Evolutionary conservation across 2,329 filamentous ascomycete species (phyloP).

Genomic region (Claviceps lovelessii): DNA sequence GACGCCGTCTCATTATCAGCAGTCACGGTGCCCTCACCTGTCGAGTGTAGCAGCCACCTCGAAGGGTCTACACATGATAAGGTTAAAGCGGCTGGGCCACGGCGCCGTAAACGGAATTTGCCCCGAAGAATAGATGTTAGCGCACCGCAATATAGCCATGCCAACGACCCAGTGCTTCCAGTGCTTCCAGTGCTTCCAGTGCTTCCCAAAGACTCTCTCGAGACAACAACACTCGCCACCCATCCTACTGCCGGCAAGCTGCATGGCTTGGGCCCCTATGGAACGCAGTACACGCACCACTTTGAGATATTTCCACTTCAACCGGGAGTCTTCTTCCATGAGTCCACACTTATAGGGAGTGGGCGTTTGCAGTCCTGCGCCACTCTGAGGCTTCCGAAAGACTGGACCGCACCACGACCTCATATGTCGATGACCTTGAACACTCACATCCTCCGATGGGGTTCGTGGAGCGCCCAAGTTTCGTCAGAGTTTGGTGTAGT

Average conservation of each 20-base stretch:
- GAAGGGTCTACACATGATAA: not conserved
- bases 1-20: not conserved
- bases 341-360: slow-evolving; percentile 42
- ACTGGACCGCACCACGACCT: slow-evolving; percentile 14
- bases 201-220: slow-evolving; percentile 6
- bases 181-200: slow-evolving; percentile 15
- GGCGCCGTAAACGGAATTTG: slow-evolving; percentile 28
- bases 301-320: slow-evolving; percentile 49
- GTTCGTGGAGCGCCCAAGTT: slow-evolving; percentile 38
- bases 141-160: slow-evolving; percentile 38
- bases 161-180: slow-evolving; percentile 35
- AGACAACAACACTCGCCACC: slow-evolving; percentile 5
- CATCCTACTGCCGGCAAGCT: slow-evolving; percentile 20
- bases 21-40: not conserved
- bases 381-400: slow-evolving; percentile 12
- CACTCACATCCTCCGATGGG: slow-evolving; percentile 38
- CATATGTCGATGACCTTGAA: slow-evolving; percentile 31
- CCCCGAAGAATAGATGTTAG: slow-evolving; percentile 34
- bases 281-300: slow-evolving; percentile 45
- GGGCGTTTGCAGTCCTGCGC: slow-evolving; percentile 25
- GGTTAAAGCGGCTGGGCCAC: slow-evolving; percentile 7
- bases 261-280: slow-evolving; percentile 43
- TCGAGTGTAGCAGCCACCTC: not conserved
- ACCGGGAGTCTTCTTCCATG: slow-evolving; percentile 42
- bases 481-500: slow-evolving; percentile 49